Percentiles rank a stretch among this genome's conserved stretches.
Evolutionary conservation across 176 grass and related monocot genomes (phyloP).

Genomic region (Puccinellia tenuiflora): DNA sequence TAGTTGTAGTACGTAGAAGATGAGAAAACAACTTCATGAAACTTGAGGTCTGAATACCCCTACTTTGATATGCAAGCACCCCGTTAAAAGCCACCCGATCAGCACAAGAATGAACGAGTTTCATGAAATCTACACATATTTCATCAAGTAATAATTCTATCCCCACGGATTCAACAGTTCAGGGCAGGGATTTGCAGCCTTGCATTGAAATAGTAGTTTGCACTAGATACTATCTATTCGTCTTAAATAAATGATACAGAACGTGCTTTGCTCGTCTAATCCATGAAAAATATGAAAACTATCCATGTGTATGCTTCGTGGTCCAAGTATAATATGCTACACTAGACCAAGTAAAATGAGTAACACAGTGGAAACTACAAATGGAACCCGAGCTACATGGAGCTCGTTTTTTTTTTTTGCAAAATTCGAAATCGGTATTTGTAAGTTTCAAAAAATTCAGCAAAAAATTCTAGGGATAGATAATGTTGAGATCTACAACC

Average conservation of each 20-base stretch:
- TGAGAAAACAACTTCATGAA: not conserved
- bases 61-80: not conserved
- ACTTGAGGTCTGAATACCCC: not conserved
- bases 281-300: not conserved
- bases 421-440: too few relatives aligned
- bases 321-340: not conserved
- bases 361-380: too few relatives aligned
- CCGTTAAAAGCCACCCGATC: not conserved
- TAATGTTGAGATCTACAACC: too few relatives aligned
- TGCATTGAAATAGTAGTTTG: not conserved
- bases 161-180: not conserved
- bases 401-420: too few relatives aligned
- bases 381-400: too few relatives aligned
- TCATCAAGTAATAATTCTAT: slow-evolving; percentile 8
- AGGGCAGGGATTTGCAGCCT: not conserved
- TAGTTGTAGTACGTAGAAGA: not conserved
- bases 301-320: not conserved
- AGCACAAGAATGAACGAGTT: not conserved
- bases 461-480: too few relatives aligned
- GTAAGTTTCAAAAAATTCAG: too few relatives aligned
- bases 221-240: not conserved
- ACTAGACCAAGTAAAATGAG: not conserved
- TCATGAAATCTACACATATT: not conserved
- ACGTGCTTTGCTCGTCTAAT: not conserved
- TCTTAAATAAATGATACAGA: not conserved